Percentiles rank a stretch among this genome's conserved stretches.
Conservation (phyloP, 495 filamentous ascomycete genomes). For the Trichoderma gamsii region DNA sequence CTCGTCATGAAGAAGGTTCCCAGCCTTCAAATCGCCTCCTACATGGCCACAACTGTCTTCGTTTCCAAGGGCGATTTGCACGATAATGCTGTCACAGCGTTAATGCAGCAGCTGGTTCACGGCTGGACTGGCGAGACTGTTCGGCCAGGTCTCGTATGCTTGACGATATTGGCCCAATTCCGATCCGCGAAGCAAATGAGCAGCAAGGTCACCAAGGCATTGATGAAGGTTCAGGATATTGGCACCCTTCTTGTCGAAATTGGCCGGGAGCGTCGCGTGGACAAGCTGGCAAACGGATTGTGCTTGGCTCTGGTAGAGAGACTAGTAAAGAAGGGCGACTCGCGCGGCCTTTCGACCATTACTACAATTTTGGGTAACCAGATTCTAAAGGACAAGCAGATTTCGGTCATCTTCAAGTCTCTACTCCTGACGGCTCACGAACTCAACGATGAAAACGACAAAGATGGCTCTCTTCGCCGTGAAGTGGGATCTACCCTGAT, state of each 20-base stretch:
- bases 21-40: conserved; percentile 74
- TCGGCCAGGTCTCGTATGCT: conserved; percentile 68
- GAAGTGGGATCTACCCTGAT: conserved; percentile 59
- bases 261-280: conserved; percentile 57
- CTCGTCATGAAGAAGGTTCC: conserved; percentile 65
- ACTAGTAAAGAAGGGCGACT: conserved; percentile 55
- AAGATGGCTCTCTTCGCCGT: conserved; percentile 49
- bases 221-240: conserved; percentile 59
- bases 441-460: conserved; percentile 40
- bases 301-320: conserved; percentile 59
- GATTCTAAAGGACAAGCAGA: conserved; percentile 56
- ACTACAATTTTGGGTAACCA: conserved; percentile 55
- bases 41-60: conserved; percentile 82
- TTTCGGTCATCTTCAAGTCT: conserved; percentile 54
- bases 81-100: conserved; percentile 63
- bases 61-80: conserved; percentile 72
- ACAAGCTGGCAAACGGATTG: conserved; percentile 67
- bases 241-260: conserved; percentile 54
- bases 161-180: conserved; percentile 73
- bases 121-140: conserved; percentile 69
- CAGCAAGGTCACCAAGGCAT: conserved; percentile 57
- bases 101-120: conserved; percentile 79
- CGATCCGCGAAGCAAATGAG: conserved; percentile 62
- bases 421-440: conserved; percentile 54
- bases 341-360: conserved; percentile 49